These are phyloP conservation scores for Shiraia sp. DNA, from an alignment of 2,329 filamentous ascomycete genomes.

Conservation along the genomic window DNA sequence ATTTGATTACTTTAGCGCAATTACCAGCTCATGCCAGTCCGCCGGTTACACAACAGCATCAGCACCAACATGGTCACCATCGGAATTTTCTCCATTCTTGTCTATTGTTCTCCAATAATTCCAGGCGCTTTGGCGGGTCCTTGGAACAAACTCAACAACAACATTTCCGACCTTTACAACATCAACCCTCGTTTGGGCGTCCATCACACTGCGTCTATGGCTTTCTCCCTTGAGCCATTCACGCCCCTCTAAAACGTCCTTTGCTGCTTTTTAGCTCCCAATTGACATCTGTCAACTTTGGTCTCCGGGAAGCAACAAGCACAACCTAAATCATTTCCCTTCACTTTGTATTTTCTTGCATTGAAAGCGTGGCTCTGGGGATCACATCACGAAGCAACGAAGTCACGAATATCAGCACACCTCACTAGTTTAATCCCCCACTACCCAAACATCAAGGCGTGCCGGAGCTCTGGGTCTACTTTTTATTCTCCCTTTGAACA, in stretches of 20 bases:
- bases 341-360: constrained; percentile 37
- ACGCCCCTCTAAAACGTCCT: not conserved
- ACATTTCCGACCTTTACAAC: constrained; percentile 13
- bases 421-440: constrained; percentile 24
- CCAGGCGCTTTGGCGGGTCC: constrained; percentile 34
- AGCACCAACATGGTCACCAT: constrained; percentile 27
- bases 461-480: constrained; percentile 4
- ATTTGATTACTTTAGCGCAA: constrained; percentile 8
- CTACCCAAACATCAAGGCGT: constrained; percentile 13
- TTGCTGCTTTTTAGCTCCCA: constrained; percentile 1
- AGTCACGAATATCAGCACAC: constrained; percentile 37
- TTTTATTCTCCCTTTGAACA: constrained; percentile 10
- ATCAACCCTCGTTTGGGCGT: constrained; percentile 26
- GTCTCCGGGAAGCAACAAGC: constrained; percentile 2
- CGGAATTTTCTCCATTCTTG: constrained; percentile 44
- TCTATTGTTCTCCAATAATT: constrained; percentile 42
- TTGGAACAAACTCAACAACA: constrained; percentile 29
- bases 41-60: constrained; percentile 13
- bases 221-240: constrained; percentile 23
- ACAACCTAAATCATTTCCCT: constrained; percentile 17
- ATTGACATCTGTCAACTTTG: not conserved
- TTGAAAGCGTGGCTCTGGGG: constrained; percentile 31
- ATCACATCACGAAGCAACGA: constrained; percentile 42
- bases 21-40: constrained; percentile 10
- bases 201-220: constrained; percentile 28